phyloP scores from a whole-genome alignment of 179 eudicot genomes.

The Corrigiola litoralis region DNA sequence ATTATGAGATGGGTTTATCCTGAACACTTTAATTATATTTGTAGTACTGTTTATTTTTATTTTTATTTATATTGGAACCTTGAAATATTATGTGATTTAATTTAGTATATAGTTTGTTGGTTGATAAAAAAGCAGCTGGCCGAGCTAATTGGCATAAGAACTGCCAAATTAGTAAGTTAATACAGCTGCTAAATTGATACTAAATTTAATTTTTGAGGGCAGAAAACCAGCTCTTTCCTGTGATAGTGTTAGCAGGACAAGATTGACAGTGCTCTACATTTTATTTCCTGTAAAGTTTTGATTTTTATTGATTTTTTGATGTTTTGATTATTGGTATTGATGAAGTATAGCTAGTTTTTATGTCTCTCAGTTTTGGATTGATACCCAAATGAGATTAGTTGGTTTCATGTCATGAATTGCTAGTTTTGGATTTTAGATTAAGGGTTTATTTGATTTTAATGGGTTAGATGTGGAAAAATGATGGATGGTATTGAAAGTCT shows the following conservation, averaged over 20 bases:
- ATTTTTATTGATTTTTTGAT: not conserved
- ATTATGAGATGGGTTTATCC: too few relatives aligned
- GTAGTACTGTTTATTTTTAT: too few relatives aligned
- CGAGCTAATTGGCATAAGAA: constrained; percentile 33
- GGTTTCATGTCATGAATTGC: too few relatives aligned
- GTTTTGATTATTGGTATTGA: not conserved
- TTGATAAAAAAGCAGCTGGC: constrained; percentile 25
- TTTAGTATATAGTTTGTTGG: too few relatives aligned
- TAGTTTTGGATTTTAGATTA: too few relatives aligned
- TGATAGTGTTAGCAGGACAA: constrained; percentile 18
- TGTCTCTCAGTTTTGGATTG: not conserved
- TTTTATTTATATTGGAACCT: too few relatives aligned
- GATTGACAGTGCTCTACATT: constrained; percentile 32
- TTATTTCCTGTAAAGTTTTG: not conserved
- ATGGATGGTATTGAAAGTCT: too few relatives aligned
- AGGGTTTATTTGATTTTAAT: too few relatives aligned
- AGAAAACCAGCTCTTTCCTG: constrained; percentile 34
- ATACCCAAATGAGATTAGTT: too few relatives aligned
- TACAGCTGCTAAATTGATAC: constrained; percentile 24
- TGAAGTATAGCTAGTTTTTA: not conserved
- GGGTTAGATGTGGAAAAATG: too few relatives aligned
- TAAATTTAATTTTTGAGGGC: not conserved
- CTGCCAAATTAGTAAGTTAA: constrained; percentile 28
- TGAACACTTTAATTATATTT: too few relatives aligned
- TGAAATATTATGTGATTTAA: too few relatives aligned